Evolutionary conservation across 257 asterid species (phyloP).

Genomic region (Nicotiana attenuata): DNA sequence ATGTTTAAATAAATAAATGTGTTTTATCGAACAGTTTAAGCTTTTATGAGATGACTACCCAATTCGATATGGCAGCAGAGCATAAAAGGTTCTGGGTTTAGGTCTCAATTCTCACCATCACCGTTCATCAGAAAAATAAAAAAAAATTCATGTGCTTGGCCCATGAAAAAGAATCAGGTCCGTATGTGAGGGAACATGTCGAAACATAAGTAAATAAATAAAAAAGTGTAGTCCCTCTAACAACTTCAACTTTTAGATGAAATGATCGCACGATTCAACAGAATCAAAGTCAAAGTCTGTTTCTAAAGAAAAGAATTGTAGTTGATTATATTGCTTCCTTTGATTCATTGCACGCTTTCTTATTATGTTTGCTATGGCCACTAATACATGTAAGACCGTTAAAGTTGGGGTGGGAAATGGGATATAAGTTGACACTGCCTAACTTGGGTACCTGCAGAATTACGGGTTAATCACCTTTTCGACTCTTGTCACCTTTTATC

Average conservation of each 20-base stretch:
- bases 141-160: background rate
- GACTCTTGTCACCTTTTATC: background rate
- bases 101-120: background rate
- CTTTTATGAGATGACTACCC: background rate
- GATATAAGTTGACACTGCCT: background rate
- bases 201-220: background rate
- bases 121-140: background rate
- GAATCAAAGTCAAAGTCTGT: background rate
- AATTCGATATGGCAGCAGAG: background rate
- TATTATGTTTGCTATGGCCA: background rate
- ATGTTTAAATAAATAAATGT: background rate
- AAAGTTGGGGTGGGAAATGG: background rate
- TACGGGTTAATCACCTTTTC: background rate
- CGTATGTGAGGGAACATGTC: background rate
- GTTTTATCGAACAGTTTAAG: background rate
- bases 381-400: background rate
- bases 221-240: background rate
- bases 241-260: background rate
- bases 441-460: background rate
- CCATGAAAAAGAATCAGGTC: background rate
- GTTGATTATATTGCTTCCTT: background rate
- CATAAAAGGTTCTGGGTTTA: background rate
- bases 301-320: background rate
- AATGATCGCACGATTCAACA: background rate
- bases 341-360: background rate